Evolutionary conservation across 2,329 filamentous ascomycete species (phyloP).

Genomic region (Periconia digitata): DNA sequence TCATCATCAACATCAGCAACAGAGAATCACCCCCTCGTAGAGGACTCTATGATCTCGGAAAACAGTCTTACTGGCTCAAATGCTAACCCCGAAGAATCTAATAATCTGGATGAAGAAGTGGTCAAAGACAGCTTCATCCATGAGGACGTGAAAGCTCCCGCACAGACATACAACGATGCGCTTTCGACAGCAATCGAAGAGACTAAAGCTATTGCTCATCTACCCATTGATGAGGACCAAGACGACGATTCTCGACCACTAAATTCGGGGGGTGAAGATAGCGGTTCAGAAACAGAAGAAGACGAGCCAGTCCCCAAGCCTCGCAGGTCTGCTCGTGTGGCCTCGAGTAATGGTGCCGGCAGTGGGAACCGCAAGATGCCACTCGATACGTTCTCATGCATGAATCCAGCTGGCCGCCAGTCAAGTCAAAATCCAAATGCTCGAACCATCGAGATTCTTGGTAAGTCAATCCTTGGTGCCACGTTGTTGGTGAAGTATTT

Average conservation of each 20-base stretch:
- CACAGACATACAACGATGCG: slow-evolving; percentile 50
- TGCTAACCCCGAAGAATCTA: slow-evolving; percentile 1
- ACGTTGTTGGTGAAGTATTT: too few species aligned
- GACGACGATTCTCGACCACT: slow-evolving; percentile 24
- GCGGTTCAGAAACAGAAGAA: slow-evolving; percentile 23
- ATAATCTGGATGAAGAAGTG: slow-evolving; percentile 15
- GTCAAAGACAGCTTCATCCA: slow-evolving; percentile 35
- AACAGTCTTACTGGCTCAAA: slow-evolving; percentile 27
- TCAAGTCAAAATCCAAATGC: slow-evolving; percentile 67
- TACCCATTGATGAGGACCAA: slow-evolving; percentile 50
- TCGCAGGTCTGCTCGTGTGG: slow-evolving; percentile 6
- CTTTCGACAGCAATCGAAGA: slow-evolving; percentile 67
- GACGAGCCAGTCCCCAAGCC: slow-evolving; percentile 23
- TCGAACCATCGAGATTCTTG: slow-evolving; percentile 74
- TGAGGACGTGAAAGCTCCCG: slow-evolving; percentile 1
- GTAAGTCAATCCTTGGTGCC: too few species aligned
- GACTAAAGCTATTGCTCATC: slow-evolving; percentile 60
- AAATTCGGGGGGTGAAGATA: slow-evolving; percentile 25
- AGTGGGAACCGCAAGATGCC: slow-evolving; percentile 37
- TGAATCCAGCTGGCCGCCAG: slow-evolving; percentile 56
- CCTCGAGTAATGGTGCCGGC: neutral
- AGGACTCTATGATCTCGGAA: slow-evolving; percentile 41
- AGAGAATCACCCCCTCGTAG: slow-evolving; percentile 34
- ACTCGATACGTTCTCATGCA: slow-evolving; percentile 64
- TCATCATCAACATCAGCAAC: slow-evolving; percentile 45